Conservation (phyloP, 768 basidiomycete genomes). For the Fomitopsis pulvina region DNA sequence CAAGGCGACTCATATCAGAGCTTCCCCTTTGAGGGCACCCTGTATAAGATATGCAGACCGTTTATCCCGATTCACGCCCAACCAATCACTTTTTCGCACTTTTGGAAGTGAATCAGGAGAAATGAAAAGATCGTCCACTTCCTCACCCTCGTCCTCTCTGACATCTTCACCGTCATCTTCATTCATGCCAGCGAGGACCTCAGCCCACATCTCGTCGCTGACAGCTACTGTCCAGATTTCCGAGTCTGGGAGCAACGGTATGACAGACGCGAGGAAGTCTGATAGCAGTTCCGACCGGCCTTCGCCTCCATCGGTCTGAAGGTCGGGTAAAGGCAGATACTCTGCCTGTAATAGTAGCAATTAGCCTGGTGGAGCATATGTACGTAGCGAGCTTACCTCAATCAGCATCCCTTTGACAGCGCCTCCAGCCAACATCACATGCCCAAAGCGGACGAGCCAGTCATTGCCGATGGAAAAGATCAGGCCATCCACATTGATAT, state of each 20-base stretch:
- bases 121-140: constrained; percentile 51
- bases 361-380: neutral
- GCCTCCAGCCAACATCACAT: constrained; percentile 70
- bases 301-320: constrained; percentile 57
- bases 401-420: constrained; percentile 78
- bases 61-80: constrained; percentile 71
- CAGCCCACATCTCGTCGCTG: constrained; percentile 75
- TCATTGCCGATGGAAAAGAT: constrained; percentile 75
- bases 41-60: constrained; percentile 76
- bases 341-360: constrained; percentile 48
- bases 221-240: constrained; percentile 75
- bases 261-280: constrained; percentile 65
- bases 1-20: constrained; percentile 53
- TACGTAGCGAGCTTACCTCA: constrained; percentile 42
- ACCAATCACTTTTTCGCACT: constrained; percentile 61
- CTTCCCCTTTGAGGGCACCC: constrained; percentile 68
- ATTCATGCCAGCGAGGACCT: constrained; percentile 71
- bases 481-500: constrained; percentile 66
- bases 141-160: constrained; percentile 19
- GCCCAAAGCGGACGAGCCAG: constrained; percentile 76
- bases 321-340: constrained; percentile 69
- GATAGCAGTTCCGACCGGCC: constrained; percentile 70
- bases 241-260: constrained; percentile 68
- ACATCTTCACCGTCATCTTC: constrained; percentile 40
- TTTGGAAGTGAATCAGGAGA: constrained; percentile 45